A percentile compares a stretch with the other conserved stretches of the same genome.
phyloP scores from a whole-genome alignment of 805 yeast species.

The Dipodascus albidus region DNA sequence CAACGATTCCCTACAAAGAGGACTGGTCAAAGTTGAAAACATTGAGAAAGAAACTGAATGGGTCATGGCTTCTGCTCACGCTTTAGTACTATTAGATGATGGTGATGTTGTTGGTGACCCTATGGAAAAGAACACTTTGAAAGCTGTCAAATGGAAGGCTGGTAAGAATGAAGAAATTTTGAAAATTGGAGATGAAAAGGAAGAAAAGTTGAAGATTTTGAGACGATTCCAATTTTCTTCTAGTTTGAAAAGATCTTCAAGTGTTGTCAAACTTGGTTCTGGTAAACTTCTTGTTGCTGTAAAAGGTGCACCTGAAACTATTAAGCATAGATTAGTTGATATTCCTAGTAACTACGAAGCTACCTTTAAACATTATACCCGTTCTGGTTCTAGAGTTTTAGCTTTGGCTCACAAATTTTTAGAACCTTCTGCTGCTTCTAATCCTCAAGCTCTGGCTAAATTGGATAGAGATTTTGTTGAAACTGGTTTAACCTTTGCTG shows the following conservation, averaged over 20 bases:
- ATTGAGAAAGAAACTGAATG: conserved; percentile 60
- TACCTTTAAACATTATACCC: conserved; percentile 78
- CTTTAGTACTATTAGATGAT: conserved; percentile 84
- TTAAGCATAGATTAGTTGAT: conserved; percentile 57
- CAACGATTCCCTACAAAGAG: conserved; percentile 39
- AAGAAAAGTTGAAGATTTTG: conserved; percentile 51
- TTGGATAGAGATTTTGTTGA: conserved; percentile 71
- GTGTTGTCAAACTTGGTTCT: conserved; percentile 50
- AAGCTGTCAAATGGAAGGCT: conserved; percentile 77
- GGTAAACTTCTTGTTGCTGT: conserved; percentile 63
- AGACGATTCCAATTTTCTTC: conserved; percentile 97
- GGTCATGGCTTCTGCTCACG: conserved; percentile 91
- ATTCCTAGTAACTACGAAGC: conserved; percentile 77
- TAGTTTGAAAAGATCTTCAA: conserved; percentile 88
- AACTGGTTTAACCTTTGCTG: conserved; percentile 64
- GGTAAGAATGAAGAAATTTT: conserved; percentile 63
- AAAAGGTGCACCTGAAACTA: conserved; percentile 98
- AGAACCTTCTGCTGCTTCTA: conserved; percentile 25
- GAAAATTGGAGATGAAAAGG: conserved; percentile 27
- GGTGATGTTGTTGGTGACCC: conserved; percentile 99
- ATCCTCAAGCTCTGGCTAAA: conserved; percentile 36
- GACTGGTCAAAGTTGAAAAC: conserved; percentile 41
- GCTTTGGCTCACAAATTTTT: conserved; percentile 84
- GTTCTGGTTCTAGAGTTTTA: conserved; percentile 91
- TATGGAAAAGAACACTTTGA: conserved; percentile 94